Base-by-base conservation (phyloP, 2,329 filamentous ascomycete species). In the Fusarium setosum region DNA sequence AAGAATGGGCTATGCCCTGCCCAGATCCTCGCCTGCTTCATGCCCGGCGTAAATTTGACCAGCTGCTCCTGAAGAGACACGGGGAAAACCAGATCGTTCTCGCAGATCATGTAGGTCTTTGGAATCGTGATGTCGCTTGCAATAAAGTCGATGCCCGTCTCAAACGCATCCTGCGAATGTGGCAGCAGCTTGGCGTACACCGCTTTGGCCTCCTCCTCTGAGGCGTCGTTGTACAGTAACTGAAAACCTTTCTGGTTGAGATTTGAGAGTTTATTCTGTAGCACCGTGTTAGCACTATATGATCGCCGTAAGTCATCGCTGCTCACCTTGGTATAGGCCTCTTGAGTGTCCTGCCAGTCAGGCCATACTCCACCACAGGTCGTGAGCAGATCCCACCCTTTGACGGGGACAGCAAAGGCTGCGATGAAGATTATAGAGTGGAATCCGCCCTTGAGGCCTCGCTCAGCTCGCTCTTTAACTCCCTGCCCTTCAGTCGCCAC, bases 101-200 rank as follows among this genome's bases (percentile, higher is more conserved):
- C 58, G 5, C 59, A 62, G 11, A 62, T 40, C 4, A 62, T 7
- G 1, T 56, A 62, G 2, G 59, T 62, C 38, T 61, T 61, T 12
- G 44, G 38, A 0, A 61, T 61, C 6, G 32, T 42, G 2, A 61
- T 62, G 6, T 62, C 57, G 10, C 31, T 18, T 1, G 57, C 57
- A n/a, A 61, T 62, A 6, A 62, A 62, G 3, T 61, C 11, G 3
- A 62, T 37, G 8, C 57, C 48, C 3, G 57, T 61, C 21, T 62
- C 59, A n/a, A 62, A 62, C 0, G 59, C 59, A 23, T 62, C 59
- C 3, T 62, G 59, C 0, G 59, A 62, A 32, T 62, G 59, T 15
- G 59, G 59, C 11, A 61, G 34, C 29, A 54, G 4, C 2, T 50
- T 32, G 13, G 44, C 35, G 8, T 17, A 56, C 5, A 50, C 44